Percentiles rank a stretch among this genome's conserved stretches.
Conservation (phyloP, 2,329 filamentous ascomycete genomes). For the Trichoderma aggressivum region DNA sequence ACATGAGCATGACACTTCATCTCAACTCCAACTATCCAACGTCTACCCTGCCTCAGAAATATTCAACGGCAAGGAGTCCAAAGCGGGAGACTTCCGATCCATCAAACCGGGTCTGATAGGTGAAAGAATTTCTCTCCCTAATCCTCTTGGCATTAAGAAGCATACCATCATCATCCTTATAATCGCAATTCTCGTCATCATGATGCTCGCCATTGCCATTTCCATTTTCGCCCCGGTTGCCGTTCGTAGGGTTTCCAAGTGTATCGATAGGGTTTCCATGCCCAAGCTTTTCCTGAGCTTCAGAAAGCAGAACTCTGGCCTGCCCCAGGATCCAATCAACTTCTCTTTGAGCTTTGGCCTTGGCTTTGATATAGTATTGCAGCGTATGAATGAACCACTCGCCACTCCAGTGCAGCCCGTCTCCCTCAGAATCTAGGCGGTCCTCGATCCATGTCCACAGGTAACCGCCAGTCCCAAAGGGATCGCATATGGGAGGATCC, state of each 20-base stretch:
- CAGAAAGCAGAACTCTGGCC: no score
- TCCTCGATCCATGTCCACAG: not conserved
- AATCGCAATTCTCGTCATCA: not conserved
- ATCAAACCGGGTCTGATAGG: not conserved
- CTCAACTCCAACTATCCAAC: not conserved
- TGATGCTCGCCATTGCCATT: not conserved
- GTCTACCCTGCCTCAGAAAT: not conserved
- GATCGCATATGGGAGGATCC: not conserved
- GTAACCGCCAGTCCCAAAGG: not conserved
- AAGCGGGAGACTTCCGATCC: not conserved
- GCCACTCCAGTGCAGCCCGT: not conserved
- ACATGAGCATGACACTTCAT: not conserved
- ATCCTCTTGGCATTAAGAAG: not conserved
- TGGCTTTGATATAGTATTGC: not conserved
- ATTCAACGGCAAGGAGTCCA: not conserved
- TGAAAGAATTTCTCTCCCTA: not conserved
- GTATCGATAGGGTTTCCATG: not conserved
- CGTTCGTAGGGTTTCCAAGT: not conserved
- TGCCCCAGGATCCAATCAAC: no score
- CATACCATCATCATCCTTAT: not conserved
- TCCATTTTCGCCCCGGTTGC: not conserved
- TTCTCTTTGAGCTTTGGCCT: not conserved
- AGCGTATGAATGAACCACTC: not conserved
- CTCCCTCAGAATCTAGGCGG: not conserved
- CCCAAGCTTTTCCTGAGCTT: not conserved